Base-by-base conservation (phyloP, 2,329 filamentous ascomycete genomes). In the Chaetomium sp. region DNA sequence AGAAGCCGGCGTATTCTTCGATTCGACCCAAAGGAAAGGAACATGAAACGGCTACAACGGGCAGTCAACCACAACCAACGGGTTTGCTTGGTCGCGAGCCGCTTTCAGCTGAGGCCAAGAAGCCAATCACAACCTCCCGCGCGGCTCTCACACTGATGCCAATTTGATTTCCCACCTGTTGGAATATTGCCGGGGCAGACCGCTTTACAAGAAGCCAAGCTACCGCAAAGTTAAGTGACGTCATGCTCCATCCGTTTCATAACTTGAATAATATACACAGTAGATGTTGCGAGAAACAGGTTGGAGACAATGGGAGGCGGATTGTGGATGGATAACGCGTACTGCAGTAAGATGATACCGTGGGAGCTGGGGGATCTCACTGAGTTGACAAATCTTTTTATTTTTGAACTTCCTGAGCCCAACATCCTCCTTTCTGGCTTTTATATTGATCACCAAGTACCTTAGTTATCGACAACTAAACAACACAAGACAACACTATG, bases 401-500 rank as follows among this genome's bases (percentile, higher is more conserved):
- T 12, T 7, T 21, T 10, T 23, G n/a, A 23, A 47, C 45, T 47
- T 21, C 45, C 7, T 47, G 6, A 47, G 1, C 16, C 42, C 42
- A 8, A 9, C 9, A 42, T 42, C 16, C 42, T 0, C 6, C 12
- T 16, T 7, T 21, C 42, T 2, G 6, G 21, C 3, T 9, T 21
- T 4, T 3, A 1, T n/a, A n/a, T n/a, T n/a, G n/a, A n/a, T n/a
- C n/a, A n/a, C n/a, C n/a, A n/a, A n/a, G n/a, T n/a, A n/a, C n/a
- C n/a, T n/a, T n/a, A n/a, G n/a, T n/a, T n/a, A n/a, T n/a, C n/a
- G n/a, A 35, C 7, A 21, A 5, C 10, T 21, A 13, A n/a, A 42
- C 8, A 23, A 42, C 13, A 8, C 23, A 23, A n/a, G n/a, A 7
- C 25, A 12, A 19, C 64, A 72, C 61, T 31, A 86, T 91, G 82